phyloP scores from a whole-genome alignment of 2,329 filamentous ascomycete species.

The Neophaeococcomyces mojaviensis region DNA sequence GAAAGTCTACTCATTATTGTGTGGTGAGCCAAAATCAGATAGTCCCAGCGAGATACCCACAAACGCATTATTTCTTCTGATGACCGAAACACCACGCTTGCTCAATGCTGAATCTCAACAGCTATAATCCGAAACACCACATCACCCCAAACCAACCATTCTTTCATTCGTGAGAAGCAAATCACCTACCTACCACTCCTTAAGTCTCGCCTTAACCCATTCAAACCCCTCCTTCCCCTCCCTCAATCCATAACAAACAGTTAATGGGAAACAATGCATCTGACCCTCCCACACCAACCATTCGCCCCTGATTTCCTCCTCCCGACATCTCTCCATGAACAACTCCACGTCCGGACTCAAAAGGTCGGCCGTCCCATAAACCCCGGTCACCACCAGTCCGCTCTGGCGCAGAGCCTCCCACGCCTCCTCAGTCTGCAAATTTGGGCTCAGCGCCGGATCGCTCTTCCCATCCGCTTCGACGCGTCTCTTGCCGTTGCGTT shows the following conservation, averaged over 20 bases:
- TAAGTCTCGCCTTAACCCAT: slow-evolving; percentile 24
- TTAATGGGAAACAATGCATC: slow-evolving; percentile 54
- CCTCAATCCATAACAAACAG: slow-evolving; percentile 43
- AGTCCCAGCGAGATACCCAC: no score
- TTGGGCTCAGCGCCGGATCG: slow-evolving; percentile 44
- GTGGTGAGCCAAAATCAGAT: no score
- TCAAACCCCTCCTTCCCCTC: slow-evolving; percentile 40
- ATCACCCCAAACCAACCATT: no score
- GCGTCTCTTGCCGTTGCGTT: no score
- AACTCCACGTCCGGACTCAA: slow-evolving; percentile 45
- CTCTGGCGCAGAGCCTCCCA: slow-evolving; percentile 32
- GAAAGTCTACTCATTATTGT: no score
- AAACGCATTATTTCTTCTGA: no score
- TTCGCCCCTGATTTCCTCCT: slow-evolving; percentile 40
- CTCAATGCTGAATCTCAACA: no score
- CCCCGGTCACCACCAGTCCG: slow-evolving; percentile 44
- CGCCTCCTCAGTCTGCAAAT: slow-evolving; percentile 32
- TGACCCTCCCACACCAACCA: slow-evolving; percentile 55
- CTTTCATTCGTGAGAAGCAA: neutral
- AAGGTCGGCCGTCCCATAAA: slow-evolving; percentile 48
- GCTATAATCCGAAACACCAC: no score
- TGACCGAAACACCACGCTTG: no score
- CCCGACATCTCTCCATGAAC: slow-evolving; percentile 41
- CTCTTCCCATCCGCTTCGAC: neutral
- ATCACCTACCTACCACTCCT: neutral